These are phyloP conservation scores for Nakazawaea ambrosiae DNA, from an alignment of 805 yeast genomes.

Conservation along the genomic window DNA sequence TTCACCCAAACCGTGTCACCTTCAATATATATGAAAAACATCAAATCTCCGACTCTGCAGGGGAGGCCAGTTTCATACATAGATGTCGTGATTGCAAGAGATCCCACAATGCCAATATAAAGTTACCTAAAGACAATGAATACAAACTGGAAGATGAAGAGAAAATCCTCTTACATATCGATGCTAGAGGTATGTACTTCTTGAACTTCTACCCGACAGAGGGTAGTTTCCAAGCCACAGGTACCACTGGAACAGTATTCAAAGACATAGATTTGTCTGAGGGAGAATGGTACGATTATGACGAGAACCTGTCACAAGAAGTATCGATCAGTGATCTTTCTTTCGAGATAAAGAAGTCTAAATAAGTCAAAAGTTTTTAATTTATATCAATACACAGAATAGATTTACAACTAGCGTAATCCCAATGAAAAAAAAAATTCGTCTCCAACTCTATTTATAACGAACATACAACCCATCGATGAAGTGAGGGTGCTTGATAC, in stretches of 20 bases:
- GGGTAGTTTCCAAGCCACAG: constrained; percentile 52
- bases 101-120: constrained; percentile 16
- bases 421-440: no score
- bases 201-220: constrained; percentile 52
- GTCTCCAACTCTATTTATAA: constrained; percentile 45
- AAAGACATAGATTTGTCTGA: constrained; percentile 65
- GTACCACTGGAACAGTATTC: constrained; percentile 48
- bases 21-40: constrained; percentile 62
- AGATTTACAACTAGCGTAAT: not conserved
- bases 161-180: constrained; percentile 57
- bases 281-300: constrained; percentile 93
- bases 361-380: not conserved
- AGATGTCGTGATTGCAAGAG: constrained; percentile 60
- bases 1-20: constrained; percentile 61
- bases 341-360: constrained; percentile 47
- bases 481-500: constrained; percentile 73
- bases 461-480: constrained; percentile 64
- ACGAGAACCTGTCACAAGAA: constrained; percentile 73
- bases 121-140: constrained; percentile 18
- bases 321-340: constrained; percentile 71
- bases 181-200: constrained; percentile 80
- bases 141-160: constrained; percentile 34
- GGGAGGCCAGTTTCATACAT: constrained; percentile 79
- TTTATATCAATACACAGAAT: not conserved
- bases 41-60: constrained; percentile 64